Conservation (phyloP, 73 alveolate species). For the Tetrahymena thermophila region DNA sequence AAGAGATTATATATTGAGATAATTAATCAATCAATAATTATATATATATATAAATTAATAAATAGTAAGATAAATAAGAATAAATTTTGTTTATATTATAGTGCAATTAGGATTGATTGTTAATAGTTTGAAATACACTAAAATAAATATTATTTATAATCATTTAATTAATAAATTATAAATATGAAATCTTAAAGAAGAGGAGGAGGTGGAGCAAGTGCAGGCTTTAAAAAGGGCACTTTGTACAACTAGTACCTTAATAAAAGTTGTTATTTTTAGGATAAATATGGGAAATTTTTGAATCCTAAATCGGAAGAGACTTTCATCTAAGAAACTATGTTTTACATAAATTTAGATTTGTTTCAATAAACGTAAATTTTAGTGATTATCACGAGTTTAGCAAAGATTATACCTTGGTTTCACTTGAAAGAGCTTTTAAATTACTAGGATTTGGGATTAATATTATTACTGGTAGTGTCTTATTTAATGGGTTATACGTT, state of each 20-base stretch:
- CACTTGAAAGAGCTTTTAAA: background rate
- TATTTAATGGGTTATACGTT: background rate
- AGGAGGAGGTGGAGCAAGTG: background rate
- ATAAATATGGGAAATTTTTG: background rate
- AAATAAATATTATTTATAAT: too few species aligned
- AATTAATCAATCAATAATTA: too few species aligned
- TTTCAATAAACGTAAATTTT: background rate
- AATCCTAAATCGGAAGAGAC: background rate
- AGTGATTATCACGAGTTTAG: background rate
- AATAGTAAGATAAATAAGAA: background rate
- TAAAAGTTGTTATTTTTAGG: background rate
- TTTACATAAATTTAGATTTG: background rate
- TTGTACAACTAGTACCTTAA: background rate
- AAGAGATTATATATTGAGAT: background rate
- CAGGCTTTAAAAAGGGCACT: background rate
- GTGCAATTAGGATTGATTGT: background rate
- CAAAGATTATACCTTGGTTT: background rate
- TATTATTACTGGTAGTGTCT: background rate
- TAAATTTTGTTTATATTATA: background rate
- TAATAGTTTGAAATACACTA: background rate
- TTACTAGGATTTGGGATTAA: background rate
- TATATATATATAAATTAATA: too few species aligned
- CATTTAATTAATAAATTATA: too few species aligned
- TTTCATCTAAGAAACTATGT: background rate
- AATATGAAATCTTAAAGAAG: background rate